Percentiles rank a stretch among this genome's conserved stretches.
Evolutionary conservation across 2,329 filamentous ascomycete species (phyloP).

Genomic region (Proliferodiscus dingleyae): DNA sequence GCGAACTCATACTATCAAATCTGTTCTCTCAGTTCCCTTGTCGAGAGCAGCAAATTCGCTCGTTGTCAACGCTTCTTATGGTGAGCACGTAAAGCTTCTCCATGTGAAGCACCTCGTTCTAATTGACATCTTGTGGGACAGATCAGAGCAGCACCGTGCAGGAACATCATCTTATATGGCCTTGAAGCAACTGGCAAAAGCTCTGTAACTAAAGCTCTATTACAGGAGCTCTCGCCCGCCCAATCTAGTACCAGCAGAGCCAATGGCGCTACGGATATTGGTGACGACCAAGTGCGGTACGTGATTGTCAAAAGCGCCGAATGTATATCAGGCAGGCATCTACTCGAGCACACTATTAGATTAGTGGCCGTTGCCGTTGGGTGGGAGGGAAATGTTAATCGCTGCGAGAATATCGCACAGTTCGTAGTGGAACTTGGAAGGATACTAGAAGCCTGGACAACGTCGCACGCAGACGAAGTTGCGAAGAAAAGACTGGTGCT

Average conservation of each 20-base stretch:
- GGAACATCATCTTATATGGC: slow-evolving; percentile 74
- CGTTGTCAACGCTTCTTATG: slow-evolving; percentile 49
- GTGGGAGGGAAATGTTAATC: slow-evolving; percentile 46
- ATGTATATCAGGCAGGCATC: slow-evolving; percentile 72
- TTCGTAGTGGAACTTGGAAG: slow-evolving; percentile 67
- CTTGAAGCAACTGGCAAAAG: slow-evolving; percentile 85
- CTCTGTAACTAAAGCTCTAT: slow-evolving; percentile 58
- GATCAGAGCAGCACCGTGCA: slow-evolving; percentile 15
- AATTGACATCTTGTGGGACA: neutral
- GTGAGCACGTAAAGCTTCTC: slow-evolving; percentile 15
- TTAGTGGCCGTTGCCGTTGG: slow-evolving; percentile 51
- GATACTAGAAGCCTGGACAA: slow-evolving; percentile 42
- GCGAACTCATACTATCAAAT: slow-evolving; percentile 44
- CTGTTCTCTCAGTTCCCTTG: slow-evolving; percentile 49
- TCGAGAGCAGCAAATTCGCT: slow-evolving; percentile 54
- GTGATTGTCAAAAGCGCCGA: slow-evolving; percentile 65
- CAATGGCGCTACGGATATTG: slow-evolving; percentile 48
- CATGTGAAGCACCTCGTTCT: neutral
- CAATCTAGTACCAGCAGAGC: slow-evolving; percentile 49
- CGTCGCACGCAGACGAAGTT: slow-evolving; percentile 22
- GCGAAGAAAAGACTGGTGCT: slow-evolving; percentile 60
- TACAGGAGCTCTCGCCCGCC: slow-evolving; percentile 42
- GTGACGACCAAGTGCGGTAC: slow-evolving; percentile 44
- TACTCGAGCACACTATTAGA: slow-evolving; percentile 66
- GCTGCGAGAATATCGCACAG: slow-evolving; percentile 77